Conservation (phyloP, 345 rosid genomes). For the Boechera retrofracta region DNA sequence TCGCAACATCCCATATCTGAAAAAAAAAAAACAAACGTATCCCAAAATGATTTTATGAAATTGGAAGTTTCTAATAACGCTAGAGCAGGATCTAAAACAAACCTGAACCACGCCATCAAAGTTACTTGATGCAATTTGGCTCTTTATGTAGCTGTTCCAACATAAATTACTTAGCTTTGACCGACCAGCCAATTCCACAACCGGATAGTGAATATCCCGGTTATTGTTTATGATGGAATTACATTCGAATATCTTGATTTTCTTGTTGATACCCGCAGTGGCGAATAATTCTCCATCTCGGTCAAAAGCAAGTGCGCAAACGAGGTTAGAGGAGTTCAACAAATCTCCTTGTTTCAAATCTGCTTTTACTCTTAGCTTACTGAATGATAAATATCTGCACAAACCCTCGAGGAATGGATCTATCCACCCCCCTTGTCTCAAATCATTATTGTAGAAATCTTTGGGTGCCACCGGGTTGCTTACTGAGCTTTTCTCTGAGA, state of each 20-base stretch:
- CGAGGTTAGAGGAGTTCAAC: constrained; percentile 84
- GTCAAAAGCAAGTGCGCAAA: constrained; percentile 88
- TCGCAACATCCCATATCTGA: constrained; percentile 94
- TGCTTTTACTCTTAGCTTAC: constrained; percentile 83
- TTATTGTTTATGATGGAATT: constrained; percentile 63
- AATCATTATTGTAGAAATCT: constrained; percentile 48
- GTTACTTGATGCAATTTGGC: constrained; percentile 97
- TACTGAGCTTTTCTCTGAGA: constrained; percentile 81
- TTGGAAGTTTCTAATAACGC: background rate
- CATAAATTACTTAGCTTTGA: constrained; percentile 89
- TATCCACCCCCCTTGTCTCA: constrained; percentile 78
- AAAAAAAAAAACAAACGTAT: background rate
- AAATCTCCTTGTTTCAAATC: constrained; percentile 93
- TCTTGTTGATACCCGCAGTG: constrained; percentile 95
- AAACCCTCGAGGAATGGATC: constrained; percentile 94
- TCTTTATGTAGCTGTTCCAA: constrained; percentile 92
- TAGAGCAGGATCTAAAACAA: constrained; percentile 26
- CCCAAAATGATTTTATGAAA: background rate
- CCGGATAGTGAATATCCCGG: constrained; percentile 90
- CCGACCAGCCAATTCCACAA: constrained; percentile 81
- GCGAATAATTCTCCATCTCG: constrained; percentile 93
- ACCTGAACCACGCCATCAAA: constrained; percentile 98
- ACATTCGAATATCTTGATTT: constrained; percentile 91
- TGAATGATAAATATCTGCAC: constrained; percentile 87
- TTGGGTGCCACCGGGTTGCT: constrained; percentile 52